Evolutionary conservation across 192 early-diverging fungal species (phyloP).

Genomic region (Jimgerdemannia lactiflua): DNA sequence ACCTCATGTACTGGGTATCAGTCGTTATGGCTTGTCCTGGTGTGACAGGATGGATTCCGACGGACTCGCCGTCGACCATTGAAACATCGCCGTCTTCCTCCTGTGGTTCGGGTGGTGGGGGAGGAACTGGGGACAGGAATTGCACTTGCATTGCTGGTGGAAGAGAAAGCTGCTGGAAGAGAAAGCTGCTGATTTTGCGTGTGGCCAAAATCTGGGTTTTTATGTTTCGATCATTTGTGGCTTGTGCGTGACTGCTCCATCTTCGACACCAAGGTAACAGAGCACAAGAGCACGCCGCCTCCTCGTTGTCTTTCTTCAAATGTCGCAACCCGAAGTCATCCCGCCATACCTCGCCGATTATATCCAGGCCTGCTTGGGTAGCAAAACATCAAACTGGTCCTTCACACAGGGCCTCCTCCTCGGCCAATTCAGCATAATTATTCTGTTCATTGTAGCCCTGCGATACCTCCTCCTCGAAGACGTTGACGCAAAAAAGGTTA

Average conservation of each 20-base stretch:
- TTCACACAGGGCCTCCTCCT: constrained; percentile 50
- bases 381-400: constrained; percentile 17
- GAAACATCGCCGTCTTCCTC: constrained; percentile 40
- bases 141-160: constrained; percentile 1
- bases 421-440: constrained; percentile 45
- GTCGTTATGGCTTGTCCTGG: constrained; percentile 75
- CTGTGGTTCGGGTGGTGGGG: constrained; percentile 1
- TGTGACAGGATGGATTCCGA: constrained; percentile 53
- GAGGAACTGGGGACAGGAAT: constrained; percentile 4
- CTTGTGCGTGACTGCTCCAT: too few species aligned
- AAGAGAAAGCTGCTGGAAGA: too few species aligned
- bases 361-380: background rate
- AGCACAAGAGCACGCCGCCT: too few species aligned
- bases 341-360: background rate
- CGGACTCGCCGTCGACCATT: constrained; percentile 7
- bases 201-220: too few species aligned
- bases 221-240: too few species aligned
- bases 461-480: constrained; percentile 54
- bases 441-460: constrained; percentile 45
- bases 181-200: too few species aligned
- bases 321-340: background rate
- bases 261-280: too few species aligned
- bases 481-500: constrained; percentile 24
- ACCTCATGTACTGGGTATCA: constrained; percentile 79
- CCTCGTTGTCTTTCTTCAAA: too few species aligned